Percentiles rank a stretch among this genome's conserved stretches.
Evolutionary conservation across 192 early-diverging fungal genomes (phyloP).

Genomic region (Backusella psychrophila): DNA sequence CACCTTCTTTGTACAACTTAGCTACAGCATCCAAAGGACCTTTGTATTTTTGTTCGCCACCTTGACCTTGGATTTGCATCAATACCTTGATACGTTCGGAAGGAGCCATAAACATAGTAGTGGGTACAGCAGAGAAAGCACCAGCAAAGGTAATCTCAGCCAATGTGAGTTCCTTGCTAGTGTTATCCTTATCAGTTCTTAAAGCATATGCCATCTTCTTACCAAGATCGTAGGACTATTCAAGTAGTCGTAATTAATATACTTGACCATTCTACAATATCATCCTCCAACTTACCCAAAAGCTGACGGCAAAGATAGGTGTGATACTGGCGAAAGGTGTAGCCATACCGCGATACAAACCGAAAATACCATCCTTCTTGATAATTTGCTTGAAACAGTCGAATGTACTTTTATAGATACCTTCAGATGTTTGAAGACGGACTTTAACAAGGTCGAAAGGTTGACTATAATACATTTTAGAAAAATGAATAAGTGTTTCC

Average conservation of each 20-base stretch:
- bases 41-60: conserved; percentile 72
- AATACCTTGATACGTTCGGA: conserved; percentile 96
- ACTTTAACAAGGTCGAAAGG: conserved; percentile 94
- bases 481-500: background rate
- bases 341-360: conserved; percentile 95
- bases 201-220: conserved; percentile 61
- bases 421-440: conserved; percentile 88
- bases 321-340: conserved; percentile 93
- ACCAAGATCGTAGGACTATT: conserved; percentile 69
- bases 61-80: conserved; percentile 73
- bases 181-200: conserved; percentile 40
- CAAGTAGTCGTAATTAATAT: conserved; percentile 16
- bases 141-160: conserved; percentile 87
- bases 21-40: conserved; percentile 87
- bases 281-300: conserved; percentile 64
- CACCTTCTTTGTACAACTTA: conserved; percentile 85
- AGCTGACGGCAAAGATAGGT: conserved; percentile 93
- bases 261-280: background rate
- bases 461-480: conserved; percentile 48
- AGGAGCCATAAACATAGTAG: conserved; percentile 91
- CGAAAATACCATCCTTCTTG: conserved; percentile 85
- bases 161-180: conserved; percentile 63
- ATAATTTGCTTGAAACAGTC: conserved; percentile 92
- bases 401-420: conserved; percentile 77
- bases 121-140: conserved; percentile 93